A percentile compares a stretch with the other conserved stretches of the same genome.
phyloP scores from a whole-genome alignment of 176 grass and related monocot species.

The Elymus sibiricus region DNA sequence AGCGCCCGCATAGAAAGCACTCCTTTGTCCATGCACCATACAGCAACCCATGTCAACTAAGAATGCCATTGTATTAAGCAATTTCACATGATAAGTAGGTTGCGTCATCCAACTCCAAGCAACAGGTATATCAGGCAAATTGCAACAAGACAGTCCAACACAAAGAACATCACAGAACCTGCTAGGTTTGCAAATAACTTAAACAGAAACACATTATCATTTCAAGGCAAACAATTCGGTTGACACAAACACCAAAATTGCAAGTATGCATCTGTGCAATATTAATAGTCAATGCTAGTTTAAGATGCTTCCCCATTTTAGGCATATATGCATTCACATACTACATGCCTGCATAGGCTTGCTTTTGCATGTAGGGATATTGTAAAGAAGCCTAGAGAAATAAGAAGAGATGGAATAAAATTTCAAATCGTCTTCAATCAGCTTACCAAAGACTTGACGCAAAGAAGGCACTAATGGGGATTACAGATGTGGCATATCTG shows the following conservation, averaged over 20 bases:
- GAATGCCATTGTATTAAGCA: background rate
- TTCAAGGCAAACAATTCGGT: background rate
- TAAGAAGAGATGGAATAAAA: constrained; percentile 6
- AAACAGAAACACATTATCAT: background rate
- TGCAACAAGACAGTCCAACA: background rate
- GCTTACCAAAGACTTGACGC: constrained; percentile 97
- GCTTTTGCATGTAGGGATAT: constrained; percentile 14
- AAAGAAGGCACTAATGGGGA: constrained; percentile 99
- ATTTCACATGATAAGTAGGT: constrained; percentile 1
- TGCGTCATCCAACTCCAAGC: constrained; percentile 9
- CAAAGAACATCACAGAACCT: background rate
- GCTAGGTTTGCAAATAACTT: constrained; percentile 11
- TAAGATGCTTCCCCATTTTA: constrained; percentile 15
- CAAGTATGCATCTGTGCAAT: constrained; percentile 9
- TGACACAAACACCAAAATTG: background rate
- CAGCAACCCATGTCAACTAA: constrained; percentile 9
- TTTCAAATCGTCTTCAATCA: background rate
- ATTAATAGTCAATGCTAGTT: constrained; percentile 2
- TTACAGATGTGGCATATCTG: constrained; percentile 97
- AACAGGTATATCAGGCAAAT: constrained; percentile 4
- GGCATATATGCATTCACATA: background rate
- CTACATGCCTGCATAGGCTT: background rate
- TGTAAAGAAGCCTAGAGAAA: background rate
- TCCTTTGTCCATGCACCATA: constrained; percentile 23
- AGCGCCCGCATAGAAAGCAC: background rate